Conservation (phyloP, 2,329 filamentous ascomycete species). For the Monosporascus sp. region DNA sequence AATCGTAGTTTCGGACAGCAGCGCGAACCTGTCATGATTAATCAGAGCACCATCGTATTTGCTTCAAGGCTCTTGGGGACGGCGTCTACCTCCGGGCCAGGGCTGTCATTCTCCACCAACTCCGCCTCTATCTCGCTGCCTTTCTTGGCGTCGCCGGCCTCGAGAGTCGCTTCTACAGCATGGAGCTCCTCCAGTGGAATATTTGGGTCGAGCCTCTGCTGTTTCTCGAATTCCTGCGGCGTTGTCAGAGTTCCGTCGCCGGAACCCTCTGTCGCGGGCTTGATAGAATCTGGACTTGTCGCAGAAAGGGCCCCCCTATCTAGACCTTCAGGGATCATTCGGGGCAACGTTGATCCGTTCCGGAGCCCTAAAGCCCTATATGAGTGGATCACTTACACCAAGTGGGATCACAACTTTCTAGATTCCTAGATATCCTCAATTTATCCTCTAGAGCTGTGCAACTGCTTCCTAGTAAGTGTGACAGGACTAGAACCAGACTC, state of each 20-base stretch:
- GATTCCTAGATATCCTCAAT: too few species aligned
- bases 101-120: conserved; percentile 48
- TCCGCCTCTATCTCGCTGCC: conserved; percentile 41
- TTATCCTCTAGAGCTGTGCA: too few species aligned
- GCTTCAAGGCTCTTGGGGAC: conserved; percentile 17
- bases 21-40: conserved; percentile 24
- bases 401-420: too few species aligned
- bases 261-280: conserved; percentile 7
- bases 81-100: conserved; percentile 41
- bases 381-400: too few species aligned
- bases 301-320: too few species aligned
- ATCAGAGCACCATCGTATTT: conserved; percentile 2
- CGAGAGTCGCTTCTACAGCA: conserved; percentile 43
- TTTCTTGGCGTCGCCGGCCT: conserved; percentile 39
- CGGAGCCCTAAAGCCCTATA: too few species aligned
- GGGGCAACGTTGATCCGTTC: too few species aligned
- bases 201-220: conserved; percentile 54
- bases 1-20: conserved; percentile 39
- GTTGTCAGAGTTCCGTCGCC: conserved; percentile 15
- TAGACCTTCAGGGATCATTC: too few species aligned
- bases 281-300: neutral
- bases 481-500: too few species aligned
- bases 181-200: conserved; percentile 47
- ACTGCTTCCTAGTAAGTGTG: too few species aligned
- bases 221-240: conserved; percentile 39